Percentiles rank a stretch among this genome's conserved stretches.
These are phyloP conservation scores for Aciculosporium take DNA, from an alignment of 2,329 filamentous ascomycete species.

Conservation along the genomic window DNA sequence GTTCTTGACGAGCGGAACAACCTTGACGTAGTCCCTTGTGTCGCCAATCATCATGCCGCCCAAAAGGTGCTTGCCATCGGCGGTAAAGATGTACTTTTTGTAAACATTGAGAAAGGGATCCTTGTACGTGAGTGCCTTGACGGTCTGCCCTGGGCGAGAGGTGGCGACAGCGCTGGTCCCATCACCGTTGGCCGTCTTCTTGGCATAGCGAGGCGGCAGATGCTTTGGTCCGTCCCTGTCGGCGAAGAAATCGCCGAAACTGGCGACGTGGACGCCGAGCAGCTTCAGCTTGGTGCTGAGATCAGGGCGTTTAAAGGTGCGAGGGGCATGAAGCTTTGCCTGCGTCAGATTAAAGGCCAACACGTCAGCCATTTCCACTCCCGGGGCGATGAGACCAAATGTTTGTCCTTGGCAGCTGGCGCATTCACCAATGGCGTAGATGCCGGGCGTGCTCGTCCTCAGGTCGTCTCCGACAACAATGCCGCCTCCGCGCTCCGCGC, in stretches of 20 bases:
- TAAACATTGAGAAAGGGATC: constrained; percentile 82
- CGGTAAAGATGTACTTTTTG: constrained; percentile 86
- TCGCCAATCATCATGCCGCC: constrained; percentile 98
- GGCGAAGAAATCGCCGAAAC: constrained; percentile 88
- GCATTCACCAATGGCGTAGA: constrained; percentile 85
- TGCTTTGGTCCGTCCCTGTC: constrained; percentile 69
- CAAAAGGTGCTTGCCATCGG: constrained; percentile 77
- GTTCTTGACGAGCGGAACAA: constrained; percentile 75
- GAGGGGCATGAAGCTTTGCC: constrained; percentile 54
- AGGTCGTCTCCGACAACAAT: constrained; percentile 55
- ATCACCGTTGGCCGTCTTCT: constrained; percentile 11
- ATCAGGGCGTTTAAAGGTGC: constrained; percentile 67
- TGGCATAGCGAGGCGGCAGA: constrained; percentile 45
- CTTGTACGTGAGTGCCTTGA: constrained; percentile 77
- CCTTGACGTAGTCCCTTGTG: constrained; percentile 76
- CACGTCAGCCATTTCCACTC: constrained; percentile 85
- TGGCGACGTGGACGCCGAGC: constrained; percentile 79
- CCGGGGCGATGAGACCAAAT: constrained; percentile 78
- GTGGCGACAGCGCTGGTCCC: not conserved
- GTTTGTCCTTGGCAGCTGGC: constrained; percentile 80
- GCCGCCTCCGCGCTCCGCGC: constrained; percentile 60
- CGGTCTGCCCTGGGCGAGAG: constrained; percentile 16
- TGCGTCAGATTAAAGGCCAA: constrained; percentile 84
- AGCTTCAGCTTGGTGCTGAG: constrained; percentile 86
- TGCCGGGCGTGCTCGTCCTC: constrained; percentile 52